These are phyloP conservation scores for Phytophthora sansomeana DNA, from an alignment of 352 stramenopile species.

Conservation along the genomic window DNA sequence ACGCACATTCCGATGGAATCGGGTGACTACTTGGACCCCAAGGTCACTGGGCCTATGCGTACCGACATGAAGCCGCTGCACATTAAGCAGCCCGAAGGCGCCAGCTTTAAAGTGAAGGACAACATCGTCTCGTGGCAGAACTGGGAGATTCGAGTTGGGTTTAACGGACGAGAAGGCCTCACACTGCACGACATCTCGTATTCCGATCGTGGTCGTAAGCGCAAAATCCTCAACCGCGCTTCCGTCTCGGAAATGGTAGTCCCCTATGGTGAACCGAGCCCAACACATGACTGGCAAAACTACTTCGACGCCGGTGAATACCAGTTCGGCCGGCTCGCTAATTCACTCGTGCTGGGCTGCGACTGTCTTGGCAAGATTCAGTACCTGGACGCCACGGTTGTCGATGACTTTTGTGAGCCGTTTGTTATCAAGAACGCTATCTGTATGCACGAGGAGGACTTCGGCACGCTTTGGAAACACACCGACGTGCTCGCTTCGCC, in stretches of 20 bases:
- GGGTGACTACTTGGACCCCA: constrained; percentile 53
- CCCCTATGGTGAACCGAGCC: constrained; percentile 77
- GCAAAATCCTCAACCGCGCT: constrained; percentile 70
- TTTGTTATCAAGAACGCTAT: constrained; percentile 45
- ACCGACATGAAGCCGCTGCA: constrained; percentile 68
- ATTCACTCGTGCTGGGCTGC: constrained; percentile 82
- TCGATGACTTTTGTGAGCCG: constrained; percentile 39
- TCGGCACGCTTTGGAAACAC: constrained; percentile 75
- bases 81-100: constrained; percentile 78
- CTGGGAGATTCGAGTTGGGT: constrained; percentile 83
- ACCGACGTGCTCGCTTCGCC: constrained; percentile 45
- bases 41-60: constrained; percentile 48
- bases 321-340: constrained; percentile 77
- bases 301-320: constrained; percentile 90
- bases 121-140: constrained; percentile 83
- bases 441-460: constrained; percentile 45
- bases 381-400: constrained; percentile 38
- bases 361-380: constrained; percentile 56
- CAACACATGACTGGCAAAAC: constrained; percentile 82
- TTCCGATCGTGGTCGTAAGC: constrained; percentile 54
- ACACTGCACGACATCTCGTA: constrained; percentile 56
- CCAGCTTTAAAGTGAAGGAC: constrained; percentile 74
- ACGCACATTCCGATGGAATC: constrained; percentile 53
- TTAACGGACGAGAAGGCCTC: constrained; percentile 84
- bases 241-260: constrained; percentile 90